A percentile compares a stretch with the other conserved stretches of the same genome.
Conservation (phyloP, 768 basidiomycete genomes). For the Termitomyces titanicus region DNA sequence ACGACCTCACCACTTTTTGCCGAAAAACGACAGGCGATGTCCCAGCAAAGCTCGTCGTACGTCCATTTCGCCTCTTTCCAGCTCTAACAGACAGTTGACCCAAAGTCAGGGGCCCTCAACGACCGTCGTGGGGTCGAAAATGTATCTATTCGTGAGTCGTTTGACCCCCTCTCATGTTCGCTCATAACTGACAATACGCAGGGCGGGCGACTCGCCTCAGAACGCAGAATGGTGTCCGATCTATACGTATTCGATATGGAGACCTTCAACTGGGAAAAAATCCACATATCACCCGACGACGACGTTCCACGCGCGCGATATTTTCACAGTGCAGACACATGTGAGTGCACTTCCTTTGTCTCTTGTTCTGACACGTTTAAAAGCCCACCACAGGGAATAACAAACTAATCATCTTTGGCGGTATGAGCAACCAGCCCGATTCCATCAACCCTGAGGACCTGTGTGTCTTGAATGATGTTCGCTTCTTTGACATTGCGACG, state of each 20-base stretch:
- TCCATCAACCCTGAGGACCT: constrained; percentile 73
- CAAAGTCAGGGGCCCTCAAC: constrained; percentile 73
- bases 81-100: constrained; percentile 1
- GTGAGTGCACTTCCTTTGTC: constrained; percentile 33
- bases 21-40: constrained; percentile 83
- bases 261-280: constrained; percentile 75
- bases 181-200: constrained; percentile 20
- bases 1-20: constrained; percentile 85
- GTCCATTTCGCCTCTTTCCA: constrained; percentile 25
- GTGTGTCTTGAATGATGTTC: constrained; percentile 90
- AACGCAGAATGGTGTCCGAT: constrained; percentile 85
- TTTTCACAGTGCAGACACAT: constrained; percentile 91
- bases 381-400: constrained; percentile 65
- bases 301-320: constrained; percentile 82
- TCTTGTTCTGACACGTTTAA: not conserved
- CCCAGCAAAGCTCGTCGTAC: constrained; percentile 82
- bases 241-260: constrained; percentile 88
- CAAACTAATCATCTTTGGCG: constrained; percentile 90
- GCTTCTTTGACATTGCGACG: constrained; percentile 76
- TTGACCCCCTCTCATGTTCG: not conserved
- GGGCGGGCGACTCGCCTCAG: constrained; percentile 86
- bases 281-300: constrained; percentile 59
- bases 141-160: constrained; percentile 81
- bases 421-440: constrained; percentile 83
- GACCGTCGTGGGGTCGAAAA: constrained; percentile 83